Conservation (phyloP, 169 alveolate genomes). For the Eimeria tenella region DNA sequence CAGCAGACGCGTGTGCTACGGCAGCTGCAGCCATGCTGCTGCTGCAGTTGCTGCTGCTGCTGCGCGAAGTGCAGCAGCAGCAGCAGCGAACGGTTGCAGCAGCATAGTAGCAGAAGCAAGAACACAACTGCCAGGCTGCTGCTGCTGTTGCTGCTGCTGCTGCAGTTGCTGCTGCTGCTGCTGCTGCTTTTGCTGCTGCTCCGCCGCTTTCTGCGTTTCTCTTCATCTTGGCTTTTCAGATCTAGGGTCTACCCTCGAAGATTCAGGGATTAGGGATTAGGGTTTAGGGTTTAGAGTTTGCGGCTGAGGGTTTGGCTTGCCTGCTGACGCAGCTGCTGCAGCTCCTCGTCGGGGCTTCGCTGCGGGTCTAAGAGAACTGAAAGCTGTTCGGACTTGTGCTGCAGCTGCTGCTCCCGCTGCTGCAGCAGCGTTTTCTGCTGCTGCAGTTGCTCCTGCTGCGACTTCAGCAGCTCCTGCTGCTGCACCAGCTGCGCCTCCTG, state of each 20-base stretch:
- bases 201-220: no score
- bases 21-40: background rate
- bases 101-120: background rate
- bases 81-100: no score
- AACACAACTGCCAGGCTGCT: background rate
- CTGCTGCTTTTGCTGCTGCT: no score
- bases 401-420: constrained; percentile 72
- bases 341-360: constrained; percentile 33
- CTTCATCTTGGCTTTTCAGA: no score
- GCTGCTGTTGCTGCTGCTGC: no score
- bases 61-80: no score
- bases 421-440: constrained; percentile 33
- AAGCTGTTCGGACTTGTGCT: constrained; percentile 49
- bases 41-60: no score
- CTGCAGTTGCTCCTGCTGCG: constrained; percentile 39
- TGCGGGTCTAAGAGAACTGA: constrained; percentile 33
- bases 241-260: no score
- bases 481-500: constrained; percentile 22
- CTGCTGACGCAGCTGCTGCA: constrained; percentile 38
- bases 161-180: no score
- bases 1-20: background rate
- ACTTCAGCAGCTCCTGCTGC: constrained; percentile 38
- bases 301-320: constrained; percentile 14
- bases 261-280: background rate
- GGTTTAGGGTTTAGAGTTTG: background rate